These are phyloP conservation scores for Eutrema yunnanense DNA, from an alignment of 345 rosid genomes.

Conservation along the genomic window DNA sequence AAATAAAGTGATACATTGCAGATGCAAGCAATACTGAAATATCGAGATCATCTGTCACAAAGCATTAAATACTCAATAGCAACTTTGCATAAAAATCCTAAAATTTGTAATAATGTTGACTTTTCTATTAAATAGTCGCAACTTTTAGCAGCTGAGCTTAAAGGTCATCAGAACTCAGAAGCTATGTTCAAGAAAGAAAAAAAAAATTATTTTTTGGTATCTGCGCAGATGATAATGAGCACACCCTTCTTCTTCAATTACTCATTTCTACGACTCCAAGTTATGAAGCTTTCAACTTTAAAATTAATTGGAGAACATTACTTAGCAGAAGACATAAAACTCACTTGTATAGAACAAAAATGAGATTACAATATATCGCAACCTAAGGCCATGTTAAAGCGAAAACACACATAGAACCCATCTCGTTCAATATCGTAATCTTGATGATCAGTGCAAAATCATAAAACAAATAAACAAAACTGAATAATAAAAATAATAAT, in stretches of 20 bases:
- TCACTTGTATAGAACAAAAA: slow-evolving; percentile 2
- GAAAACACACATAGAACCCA: slow-evolving; percentile 7
- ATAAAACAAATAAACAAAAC: slow-evolving; percentile 13
- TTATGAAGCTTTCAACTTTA: background rate
- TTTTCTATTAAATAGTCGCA: slow-evolving; percentile 13
- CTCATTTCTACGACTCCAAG: background rate
- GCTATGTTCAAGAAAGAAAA: background rate
- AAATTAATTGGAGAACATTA: background rate
- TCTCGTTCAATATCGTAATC: background rate
- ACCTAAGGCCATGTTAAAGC: background rate
- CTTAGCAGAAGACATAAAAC: background rate
- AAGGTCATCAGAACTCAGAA: slow-evolving; percentile 19
- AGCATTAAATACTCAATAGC: slow-evolving; percentile 27
- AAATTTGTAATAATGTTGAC: slow-evolving; percentile 18
- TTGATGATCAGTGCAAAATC: background rate
- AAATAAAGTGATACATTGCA: no score
- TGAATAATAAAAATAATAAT: background rate
- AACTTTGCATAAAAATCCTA: slow-evolving; percentile 17
- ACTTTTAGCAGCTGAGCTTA: slow-evolving; percentile 19
- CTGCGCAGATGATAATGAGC: slow-evolving; percentile 4
- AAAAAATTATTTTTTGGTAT: background rate
- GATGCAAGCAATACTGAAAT: background rate
- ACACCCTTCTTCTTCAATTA: slow-evolving; percentile 4
- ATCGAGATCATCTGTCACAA: slow-evolving; percentile 18
- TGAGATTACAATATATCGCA: slow-evolving; percentile 10